phyloP scores from a whole-genome alignment of 2,329 filamentous ascomycete species.

The Plectosphaerella cucumerina region DNA sequence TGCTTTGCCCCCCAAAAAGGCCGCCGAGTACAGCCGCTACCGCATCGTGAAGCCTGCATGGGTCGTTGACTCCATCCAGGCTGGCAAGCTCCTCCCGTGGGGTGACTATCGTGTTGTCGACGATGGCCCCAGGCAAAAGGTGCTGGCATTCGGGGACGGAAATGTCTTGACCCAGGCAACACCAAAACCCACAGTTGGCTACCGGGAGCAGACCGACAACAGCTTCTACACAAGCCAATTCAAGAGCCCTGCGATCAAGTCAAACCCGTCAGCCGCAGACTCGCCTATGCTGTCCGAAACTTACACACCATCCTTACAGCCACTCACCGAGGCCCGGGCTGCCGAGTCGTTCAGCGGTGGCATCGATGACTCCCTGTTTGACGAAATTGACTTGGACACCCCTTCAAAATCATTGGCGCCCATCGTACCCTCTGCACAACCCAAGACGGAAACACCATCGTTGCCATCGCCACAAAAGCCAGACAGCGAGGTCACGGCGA shows the following conservation, averaged over 20 bases:
- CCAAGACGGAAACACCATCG: not conserved
- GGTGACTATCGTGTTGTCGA: slow-evolving; percentile 78
- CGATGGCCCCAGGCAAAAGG: slow-evolving; percentile 77
- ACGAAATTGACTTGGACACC: not conserved
- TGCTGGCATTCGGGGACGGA: slow-evolving; percentile 61
- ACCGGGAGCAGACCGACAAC: slow-evolving; percentile 73
- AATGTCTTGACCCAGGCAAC: slow-evolving; percentile 64
- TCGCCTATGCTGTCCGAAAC: slow-evolving; percentile 12
- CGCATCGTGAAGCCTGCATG: slow-evolving; percentile 92
- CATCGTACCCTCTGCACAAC: not conserved
- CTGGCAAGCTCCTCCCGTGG: slow-evolving; percentile 82
- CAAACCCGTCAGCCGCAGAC: slow-evolving; percentile 21
- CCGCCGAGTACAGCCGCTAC: slow-evolving; percentile 80
- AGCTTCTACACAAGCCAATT: slow-evolving; percentile 82
- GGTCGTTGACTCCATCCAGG: slow-evolving; percentile 84
- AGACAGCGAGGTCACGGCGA: slow-evolving; percentile 2
- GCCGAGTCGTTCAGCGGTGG: not conserved
- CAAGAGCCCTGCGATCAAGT: slow-evolving; percentile 27
- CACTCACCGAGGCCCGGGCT: not conserved
- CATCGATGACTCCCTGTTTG: not conserved
- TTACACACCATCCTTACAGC: not conserved
- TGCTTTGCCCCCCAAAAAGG: slow-evolving; percentile 86
- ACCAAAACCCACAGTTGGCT: slow-evolving; percentile 54
- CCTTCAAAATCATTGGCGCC: not conserved
- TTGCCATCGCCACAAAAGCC: not conserved